Conservation (phyloP, 2,329 filamentous ascomycete species). For the Hymenoscyphus albidus region DNA sequence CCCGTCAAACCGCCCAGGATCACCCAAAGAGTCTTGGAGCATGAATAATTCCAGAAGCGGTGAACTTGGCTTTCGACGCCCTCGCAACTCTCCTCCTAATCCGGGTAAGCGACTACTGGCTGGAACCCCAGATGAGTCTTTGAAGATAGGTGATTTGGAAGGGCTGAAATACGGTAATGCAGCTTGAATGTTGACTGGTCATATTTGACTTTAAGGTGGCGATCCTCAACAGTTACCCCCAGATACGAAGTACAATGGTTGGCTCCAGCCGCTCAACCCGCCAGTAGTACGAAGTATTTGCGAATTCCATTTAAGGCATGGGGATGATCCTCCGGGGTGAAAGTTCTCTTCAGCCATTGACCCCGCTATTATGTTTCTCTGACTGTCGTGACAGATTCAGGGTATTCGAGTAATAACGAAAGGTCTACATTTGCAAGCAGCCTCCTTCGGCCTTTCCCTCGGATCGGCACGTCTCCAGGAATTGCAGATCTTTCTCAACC, state of each 20-base stretch:
- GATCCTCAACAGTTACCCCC: background rate
- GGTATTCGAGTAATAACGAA: background rate
- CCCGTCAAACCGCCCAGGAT: background rate
- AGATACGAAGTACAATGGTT: background rate
- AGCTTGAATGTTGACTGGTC: constrained; percentile 7
- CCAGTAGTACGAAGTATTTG: background rate
- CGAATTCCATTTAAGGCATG: background rate
- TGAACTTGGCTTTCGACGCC: background rate
- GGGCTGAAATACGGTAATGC: background rate
- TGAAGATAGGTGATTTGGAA: background rate
- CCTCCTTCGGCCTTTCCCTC: background rate
- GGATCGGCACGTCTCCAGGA: constrained; percentile 8
- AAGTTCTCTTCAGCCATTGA: background rate
- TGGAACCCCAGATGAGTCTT: background rate
- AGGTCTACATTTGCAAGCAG: background rate
- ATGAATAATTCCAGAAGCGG: background rate
- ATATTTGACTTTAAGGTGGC: constrained; percentile 6
- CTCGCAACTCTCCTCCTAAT: background rate
- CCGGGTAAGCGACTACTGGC: background rate
- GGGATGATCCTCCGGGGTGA: background rate
- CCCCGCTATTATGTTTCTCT: background rate
- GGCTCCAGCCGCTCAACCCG: constrained; percentile 2
- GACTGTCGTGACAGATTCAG: background rate
- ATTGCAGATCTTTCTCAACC: background rate
- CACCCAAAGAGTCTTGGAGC: background rate